Evolutionary conservation across 2,329 filamentous ascomycete species (phyloP).

Genomic region (Phyllachora maydis): DNA sequence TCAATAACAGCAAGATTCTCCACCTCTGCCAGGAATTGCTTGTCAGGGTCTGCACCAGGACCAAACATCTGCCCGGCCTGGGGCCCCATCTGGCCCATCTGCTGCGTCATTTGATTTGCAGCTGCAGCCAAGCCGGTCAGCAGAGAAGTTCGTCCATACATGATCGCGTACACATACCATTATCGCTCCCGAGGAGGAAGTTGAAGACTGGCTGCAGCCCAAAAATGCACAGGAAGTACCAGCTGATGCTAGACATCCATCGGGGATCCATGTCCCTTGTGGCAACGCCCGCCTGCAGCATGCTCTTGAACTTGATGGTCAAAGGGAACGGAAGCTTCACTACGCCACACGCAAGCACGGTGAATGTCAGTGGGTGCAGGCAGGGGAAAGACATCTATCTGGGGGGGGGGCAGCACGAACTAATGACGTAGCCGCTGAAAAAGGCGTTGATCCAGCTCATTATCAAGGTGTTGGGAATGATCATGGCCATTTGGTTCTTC

Average conservation of each 20-base stretch:
- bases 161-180: slow-evolving; percentile 38
- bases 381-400: neutral
- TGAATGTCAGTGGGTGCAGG: slow-evolving; percentile 4
- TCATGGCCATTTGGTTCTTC: slow-evolving; percentile 99
- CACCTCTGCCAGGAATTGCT: slow-evolving; percentile 78
- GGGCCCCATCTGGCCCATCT: slow-evolving; percentile 66
- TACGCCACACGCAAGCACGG: too few relatives aligned
- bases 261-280: slow-evolving; percentile 91
- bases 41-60: slow-evolving; percentile 84
- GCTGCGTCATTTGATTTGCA: slow-evolving; percentile 77
- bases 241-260: slow-evolving; percentile 97
- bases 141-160: slow-evolving; percentile 3
- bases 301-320: slow-evolving; percentile 97
- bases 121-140: too few relatives aligned
- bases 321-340: slow-evolving; percentile 96
- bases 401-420: slow-evolving; percentile 25
- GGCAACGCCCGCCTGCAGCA: slow-evolving; percentile 92
- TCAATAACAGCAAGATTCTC: slow-evolving; percentile 93
- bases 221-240: slow-evolving; percentile 97
- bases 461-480: slow-evolving; percentile 93
- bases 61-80: slow-evolving; percentile 60
- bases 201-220: slow-evolving; percentile 94
- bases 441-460: slow-evolving; percentile 99
- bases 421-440: slow-evolving; percentile 94
- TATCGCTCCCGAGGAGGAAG: slow-evolving; percentile 88